These are phyloP conservation scores for Penicillium bialowiezense DNA, from an alignment of 495 filamentous ascomycete genomes.

Conservation along the genomic window DNA sequence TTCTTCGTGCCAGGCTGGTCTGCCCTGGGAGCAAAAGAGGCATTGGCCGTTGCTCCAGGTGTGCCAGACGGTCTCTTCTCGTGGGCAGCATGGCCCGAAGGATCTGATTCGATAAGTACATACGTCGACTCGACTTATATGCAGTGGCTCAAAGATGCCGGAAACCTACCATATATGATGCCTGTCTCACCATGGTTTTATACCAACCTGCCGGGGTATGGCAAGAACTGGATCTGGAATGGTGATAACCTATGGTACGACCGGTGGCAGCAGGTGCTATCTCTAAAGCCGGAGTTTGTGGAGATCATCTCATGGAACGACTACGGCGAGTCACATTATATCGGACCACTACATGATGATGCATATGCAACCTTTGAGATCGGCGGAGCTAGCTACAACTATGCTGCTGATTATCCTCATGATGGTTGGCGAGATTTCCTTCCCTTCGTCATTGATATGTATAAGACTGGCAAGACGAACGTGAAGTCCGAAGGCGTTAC, in stretches of 20 bases:
- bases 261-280: slow-evolving; percentile 67
- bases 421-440: slow-evolving; percentile 55
- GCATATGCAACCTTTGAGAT: slow-evolving; percentile 39
- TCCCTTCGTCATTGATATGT: slow-evolving; percentile 63
- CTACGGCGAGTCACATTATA: slow-evolving; percentile 74
- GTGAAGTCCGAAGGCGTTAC: slow-evolving; percentile 14
- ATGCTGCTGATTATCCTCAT: slow-evolving; percentile 50
- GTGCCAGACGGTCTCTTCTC: slow-evolving; percentile 60
- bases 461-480: slow-evolving; percentile 49
- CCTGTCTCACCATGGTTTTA: slow-evolving; percentile 77
- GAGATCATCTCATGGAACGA: slow-evolving; percentile 67
- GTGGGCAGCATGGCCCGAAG: slow-evolving; percentile 74
- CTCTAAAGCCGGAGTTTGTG: slow-evolving; percentile 63
- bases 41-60: slow-evolving; percentile 38
- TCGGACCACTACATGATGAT: slow-evolving; percentile 50
- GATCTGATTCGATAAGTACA: slow-evolving; percentile 50
- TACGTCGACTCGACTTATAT: slow-evolving; percentile 55
- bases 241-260: slow-evolving; percentile 71
- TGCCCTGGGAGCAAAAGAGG: slow-evolving; percentile 51
- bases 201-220: slow-evolving; percentile 62
- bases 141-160: slow-evolving; percentile 46
- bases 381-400: slow-evolving; percentile 47
- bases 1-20: slow-evolving; percentile 67
- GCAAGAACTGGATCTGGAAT: slow-evolving; percentile 73
- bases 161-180: slow-evolving; percentile 69